Base-by-base conservation (phyloP, 2,329 filamentous ascomycete species). In the Cryphonectria naterciae region DNA sequence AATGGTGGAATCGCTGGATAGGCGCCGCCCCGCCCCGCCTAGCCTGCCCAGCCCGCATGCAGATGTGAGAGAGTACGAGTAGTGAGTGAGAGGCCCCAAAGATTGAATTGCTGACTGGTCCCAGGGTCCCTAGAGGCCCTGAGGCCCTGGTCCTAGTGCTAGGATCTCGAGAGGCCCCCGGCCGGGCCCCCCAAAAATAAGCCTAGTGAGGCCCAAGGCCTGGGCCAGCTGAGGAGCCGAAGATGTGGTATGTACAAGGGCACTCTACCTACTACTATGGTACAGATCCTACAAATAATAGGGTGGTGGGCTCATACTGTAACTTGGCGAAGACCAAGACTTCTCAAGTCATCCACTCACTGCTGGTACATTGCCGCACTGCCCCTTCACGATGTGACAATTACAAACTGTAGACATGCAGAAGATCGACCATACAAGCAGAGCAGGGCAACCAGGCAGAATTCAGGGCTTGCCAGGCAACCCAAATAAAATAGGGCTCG, bases 31-130 rank as follows among this genome's bases (percentile, higher is more conserved):
- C 43, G 43, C 43, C 43, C 7, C 2, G 43, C 19, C 43, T 19
- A 49, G 43, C 19, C 43, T 22, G 46, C 22, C 46, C 46, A n/a
- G 46, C 46, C 46, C 43, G 58, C 67, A 52, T 68, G 56, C 67
- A 63, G 54, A 41, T 49, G 19, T 8, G 19, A n/a, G 41, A 6
- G 41, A 43, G 41, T 17, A 2, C n/a, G 22, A 46, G 43, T 46
- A 19, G 46, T 49, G 46, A 49, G 46, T 65, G 35, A 25, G 35
- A 61, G 65, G 46, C 56, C 46, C 46, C 46, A 64, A 19, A 67
- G 65, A 46, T 60, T 56, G n/a, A 17, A 60, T 43, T 43, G 52
- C 25, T 58, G 25, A 58, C 54, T 58, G 28, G n/a, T 13, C 35
- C 65, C 63, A 43, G 67, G 22, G 49, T 61, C 46, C 49, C 28